Evolutionary conservation across 495 filamentous ascomycete species (phyloP).

Genomic region (Jackrogersella minutella): DNA sequence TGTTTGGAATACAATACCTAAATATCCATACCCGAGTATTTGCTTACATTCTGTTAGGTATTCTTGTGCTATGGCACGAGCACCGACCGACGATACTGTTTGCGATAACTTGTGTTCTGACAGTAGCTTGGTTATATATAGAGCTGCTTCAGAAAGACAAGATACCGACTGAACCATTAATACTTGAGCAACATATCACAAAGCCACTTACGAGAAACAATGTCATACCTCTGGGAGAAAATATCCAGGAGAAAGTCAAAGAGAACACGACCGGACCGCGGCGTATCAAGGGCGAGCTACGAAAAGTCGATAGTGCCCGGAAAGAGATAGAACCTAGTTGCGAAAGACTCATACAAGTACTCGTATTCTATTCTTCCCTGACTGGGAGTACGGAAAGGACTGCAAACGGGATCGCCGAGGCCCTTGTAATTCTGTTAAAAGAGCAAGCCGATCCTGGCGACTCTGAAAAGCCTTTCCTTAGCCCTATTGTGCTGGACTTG

Average conservation of each 20-base stretch:
- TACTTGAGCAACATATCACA: constrained; percentile 37
- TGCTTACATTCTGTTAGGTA: constrained; percentile 47
- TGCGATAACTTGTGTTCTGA: constrained; percentile 48
- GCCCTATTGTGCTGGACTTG: constrained; percentile 76
- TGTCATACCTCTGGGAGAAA: constrained; percentile 29
- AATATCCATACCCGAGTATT: not conserved
- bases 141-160: constrained; percentile 20
- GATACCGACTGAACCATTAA: constrained; percentile 2
- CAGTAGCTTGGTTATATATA: constrained; percentile 52
- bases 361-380: constrained; percentile 89
- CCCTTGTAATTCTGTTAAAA: constrained; percentile 51
- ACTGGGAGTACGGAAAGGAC: constrained; percentile 79
- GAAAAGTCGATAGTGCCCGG: constrained; percentile 40
- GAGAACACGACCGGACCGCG: constrained; percentile 47
- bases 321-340: constrained; percentile 17
- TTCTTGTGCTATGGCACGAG: constrained; percentile 63
- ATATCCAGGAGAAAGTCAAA: constrained; percentile 36
- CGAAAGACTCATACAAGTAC: constrained; percentile 66
- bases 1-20: not conserved
- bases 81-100: constrained; percentile 61
- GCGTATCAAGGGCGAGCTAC: constrained; percentile 59
- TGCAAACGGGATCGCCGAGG: constrained; percentile 64
- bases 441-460: constrained; percentile 32
- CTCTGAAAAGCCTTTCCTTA: constrained; percentile 52
- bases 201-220: constrained; percentile 20